Evolutionary conservation across 148 eudicot species (phyloP), one percentile per base, ranked within the genome.

Genomic region (Selenicereus undatus): DNA sequence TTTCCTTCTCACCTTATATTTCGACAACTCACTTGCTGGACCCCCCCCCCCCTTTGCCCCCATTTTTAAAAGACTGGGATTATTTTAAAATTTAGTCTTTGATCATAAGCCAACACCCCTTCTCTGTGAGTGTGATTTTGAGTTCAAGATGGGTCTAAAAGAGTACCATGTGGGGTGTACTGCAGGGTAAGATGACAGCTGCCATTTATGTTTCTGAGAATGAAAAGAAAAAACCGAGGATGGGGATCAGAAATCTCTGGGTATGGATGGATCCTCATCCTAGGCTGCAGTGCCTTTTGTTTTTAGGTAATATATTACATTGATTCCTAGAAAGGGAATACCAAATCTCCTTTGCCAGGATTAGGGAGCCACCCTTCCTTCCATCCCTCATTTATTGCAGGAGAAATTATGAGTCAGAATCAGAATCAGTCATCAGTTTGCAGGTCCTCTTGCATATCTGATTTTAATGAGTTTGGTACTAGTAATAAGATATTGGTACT

Each of bases 21-120:
- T 75, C 86, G 90, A 86, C 89, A 85, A 88, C 85, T 86, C 92
- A 86, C 81, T 87, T 84, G 78, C 64, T 65, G 71, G 72, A 7
- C 43, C 43, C 8, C 43, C 43, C 0, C 43, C 43, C 45, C 48
- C 80, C 83, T 39, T 56, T 42, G 35, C 73, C 32, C 32, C 32
- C 32, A 32, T 32, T 32, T 32, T 32, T 32, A 0, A 32, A 32
- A 32, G 29, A 36, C 64, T 70, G 56, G 7, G 52, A 36, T 35
- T 43, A 13, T 58, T 48, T 11, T 12, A 64, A 64, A 64, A 17
- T 8, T 26, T 42, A 20, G 22, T 74, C 76, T 74, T 50, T 74
- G 60, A 73, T 73, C 74, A 43, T 20, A 69, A 69, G 73, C 73
- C 73, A 70, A 26, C 24, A 29, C 29, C 45, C 27, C 32, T 35